These are phyloP conservation scores for Rhododendron henanense DNA, from an alignment of 148 eudicot genomes.

Conservation along the genomic window DNA sequence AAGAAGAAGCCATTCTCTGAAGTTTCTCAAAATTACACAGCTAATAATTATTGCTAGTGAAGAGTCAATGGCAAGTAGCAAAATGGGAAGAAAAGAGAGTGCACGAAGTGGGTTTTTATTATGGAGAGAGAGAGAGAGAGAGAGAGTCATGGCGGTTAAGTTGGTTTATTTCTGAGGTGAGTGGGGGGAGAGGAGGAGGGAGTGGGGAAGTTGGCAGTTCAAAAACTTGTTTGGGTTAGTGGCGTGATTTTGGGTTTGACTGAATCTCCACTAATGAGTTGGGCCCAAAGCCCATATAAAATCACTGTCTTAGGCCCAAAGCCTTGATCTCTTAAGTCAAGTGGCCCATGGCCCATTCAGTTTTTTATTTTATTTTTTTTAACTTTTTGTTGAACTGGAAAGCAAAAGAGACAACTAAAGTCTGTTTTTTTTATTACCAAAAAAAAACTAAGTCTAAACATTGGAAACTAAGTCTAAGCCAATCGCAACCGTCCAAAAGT, in stretches of 20 bases:
- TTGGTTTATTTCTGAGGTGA: constrained; percentile 1
- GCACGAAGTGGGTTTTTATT: background rate
- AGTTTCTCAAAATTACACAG: background rate
- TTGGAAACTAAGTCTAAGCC: too few relatives aligned
- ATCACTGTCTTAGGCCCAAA: background rate
- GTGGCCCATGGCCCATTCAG: background rate
- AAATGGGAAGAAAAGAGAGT: background rate
- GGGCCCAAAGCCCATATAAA: background rate
- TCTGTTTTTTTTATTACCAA: too few relatives aligned
- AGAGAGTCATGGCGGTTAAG: constrained; percentile 12
- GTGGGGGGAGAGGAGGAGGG: constrained; percentile 7
- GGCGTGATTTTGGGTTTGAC: background rate
- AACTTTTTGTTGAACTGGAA: too few relatives aligned
- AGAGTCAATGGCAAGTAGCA: background rate
- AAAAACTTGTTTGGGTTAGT: background rate
- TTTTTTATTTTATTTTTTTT: too few relatives aligned
- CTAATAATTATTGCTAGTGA: background rate
- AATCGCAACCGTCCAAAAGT: too few relatives aligned
- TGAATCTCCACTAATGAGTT: background rate
- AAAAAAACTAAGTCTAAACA: too few relatives aligned
- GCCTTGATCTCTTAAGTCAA: background rate
- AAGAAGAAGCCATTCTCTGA: background rate
- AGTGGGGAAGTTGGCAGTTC: background rate
- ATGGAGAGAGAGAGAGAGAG: background rate
- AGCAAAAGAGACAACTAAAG: too few relatives aligned